A percentile compares a stretch with the other conserved stretches of the same genome.
Evolutionary conservation across 2,329 filamentous ascomycete genomes (phyloP).

Genomic region (Niveomyces coronatus): DNA sequence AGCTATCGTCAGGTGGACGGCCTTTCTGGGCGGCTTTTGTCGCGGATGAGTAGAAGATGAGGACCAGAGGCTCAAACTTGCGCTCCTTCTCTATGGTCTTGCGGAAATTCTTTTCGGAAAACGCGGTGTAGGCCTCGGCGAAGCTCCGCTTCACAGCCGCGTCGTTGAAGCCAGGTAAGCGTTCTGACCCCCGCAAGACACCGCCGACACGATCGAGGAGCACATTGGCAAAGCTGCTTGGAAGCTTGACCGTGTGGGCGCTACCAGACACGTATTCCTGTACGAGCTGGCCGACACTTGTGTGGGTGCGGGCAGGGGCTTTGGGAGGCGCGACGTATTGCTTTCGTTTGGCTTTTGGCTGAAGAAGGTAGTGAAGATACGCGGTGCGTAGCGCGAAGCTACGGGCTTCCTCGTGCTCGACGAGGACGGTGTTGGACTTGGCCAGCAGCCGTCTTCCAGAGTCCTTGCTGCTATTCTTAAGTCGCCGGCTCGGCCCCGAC

Average conservation of each 20-base stretch:
- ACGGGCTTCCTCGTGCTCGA: conserved; percentile 73
- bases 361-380: conserved; percentile 85
- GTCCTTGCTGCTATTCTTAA: conserved; percentile 33
- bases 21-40: conserved; percentile 73
- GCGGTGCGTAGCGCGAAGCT: conserved; percentile 83
- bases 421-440: conserved; percentile 33
- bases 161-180: conserved; percentile 80
- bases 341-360: conserved; percentile 80
- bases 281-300: conserved; percentile 75
- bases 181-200: conserved; percentile 72
- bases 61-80: conserved; percentile 79
- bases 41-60: conserved; percentile 94
- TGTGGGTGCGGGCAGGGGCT: conserved; percentile 50
- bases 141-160: conserved; percentile 87
- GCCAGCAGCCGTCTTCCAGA: conserved; percentile 35
- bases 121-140: conserved; percentile 84
- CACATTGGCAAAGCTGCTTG: conserved; percentile 40
- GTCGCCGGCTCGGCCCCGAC: conserved; percentile 33
- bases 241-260: conserved; percentile 43
- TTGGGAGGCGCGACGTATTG: conserved; percentile 67
- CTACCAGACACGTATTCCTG: conserved; percentile 63
- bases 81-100: conserved; percentile 91
- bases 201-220: conserved; percentile 66
- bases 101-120: conserved; percentile 80
- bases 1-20: conserved; percentile 68